Evolutionary conservation across 768 basidiomycete genomes (phyloP).

Genomic region (Calocybe indica): DNA sequence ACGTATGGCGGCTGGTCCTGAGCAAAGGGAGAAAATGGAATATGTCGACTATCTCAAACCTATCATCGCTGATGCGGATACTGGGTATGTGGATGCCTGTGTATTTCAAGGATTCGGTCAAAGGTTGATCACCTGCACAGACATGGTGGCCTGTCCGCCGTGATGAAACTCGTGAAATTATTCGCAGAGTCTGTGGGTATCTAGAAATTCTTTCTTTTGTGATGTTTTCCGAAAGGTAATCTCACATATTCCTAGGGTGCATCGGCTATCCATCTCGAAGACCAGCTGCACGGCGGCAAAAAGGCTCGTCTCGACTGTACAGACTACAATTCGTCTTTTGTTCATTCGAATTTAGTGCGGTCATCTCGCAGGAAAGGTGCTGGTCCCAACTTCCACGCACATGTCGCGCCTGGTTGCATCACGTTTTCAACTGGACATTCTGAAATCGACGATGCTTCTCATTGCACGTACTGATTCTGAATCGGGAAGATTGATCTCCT

Average conservation of each 20-base stretch:
- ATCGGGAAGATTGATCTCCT: slow-evolving; percentile 77
- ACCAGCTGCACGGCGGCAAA: slow-evolving; percentile 92
- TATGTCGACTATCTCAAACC: slow-evolving; percentile 87
- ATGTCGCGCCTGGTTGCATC: slow-evolving; percentile 79
- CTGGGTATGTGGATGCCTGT: slow-evolving; percentile 61
- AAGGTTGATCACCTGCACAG: slow-evolving; percentile 30
- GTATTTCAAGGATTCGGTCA: not conserved
- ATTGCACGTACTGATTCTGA: slow-evolving; percentile 94
- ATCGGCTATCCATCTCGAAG: slow-evolving; percentile 87
- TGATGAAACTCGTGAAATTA: slow-evolving; percentile 91
- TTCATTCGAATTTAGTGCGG: slow-evolving; percentile 49
- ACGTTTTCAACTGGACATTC: slow-evolving; percentile 86
- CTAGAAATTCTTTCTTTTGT: not conserved
- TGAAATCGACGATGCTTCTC: slow-evolving; percentile 82
- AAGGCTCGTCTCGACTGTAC: slow-evolving; percentile 40
- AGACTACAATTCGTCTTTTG: not conserved
- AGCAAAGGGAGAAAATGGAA: slow-evolving; percentile 62
- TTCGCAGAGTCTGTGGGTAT: slow-evolving; percentile 82
- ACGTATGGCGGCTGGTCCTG: slow-evolving; percentile 58
- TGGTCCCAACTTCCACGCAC: slow-evolving; percentile 87
- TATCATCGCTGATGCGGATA: slow-evolving; percentile 93
- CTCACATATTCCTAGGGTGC: slow-evolving; percentile 49
- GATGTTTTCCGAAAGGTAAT: slow-evolving; percentile 1
- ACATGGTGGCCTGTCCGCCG: slow-evolving; percentile 87
- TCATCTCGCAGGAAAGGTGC: slow-evolving; percentile 86